These are phyloP conservation scores for Phytophthora nicotianae DNA, from an alignment of 352 stramenopile genomes.

Conservation along the genomic window DNA sequence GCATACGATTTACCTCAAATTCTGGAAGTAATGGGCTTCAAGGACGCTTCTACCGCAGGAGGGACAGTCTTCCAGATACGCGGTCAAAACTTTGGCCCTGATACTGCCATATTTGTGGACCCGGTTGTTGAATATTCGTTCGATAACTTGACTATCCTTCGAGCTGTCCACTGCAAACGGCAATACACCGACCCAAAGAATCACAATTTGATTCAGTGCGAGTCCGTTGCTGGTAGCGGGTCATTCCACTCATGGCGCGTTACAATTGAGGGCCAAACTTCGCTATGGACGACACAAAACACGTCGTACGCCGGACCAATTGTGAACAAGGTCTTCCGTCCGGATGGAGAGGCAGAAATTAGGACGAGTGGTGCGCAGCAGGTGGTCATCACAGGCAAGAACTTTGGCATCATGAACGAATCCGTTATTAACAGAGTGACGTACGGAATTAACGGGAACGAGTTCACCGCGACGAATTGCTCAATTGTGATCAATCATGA, in stretches of 20 bases:
- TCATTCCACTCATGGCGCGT: slow-evolving; percentile 53
- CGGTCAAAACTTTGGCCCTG: slow-evolving; percentile 57
- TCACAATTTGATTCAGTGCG: slow-evolving; percentile 59
- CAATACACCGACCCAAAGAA: slow-evolving; percentile 43
- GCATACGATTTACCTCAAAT: slow-evolving; percentile 46
- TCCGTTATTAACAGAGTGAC: slow-evolving; percentile 48
- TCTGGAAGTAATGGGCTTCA: slow-evolving; percentile 48
- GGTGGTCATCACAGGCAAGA: slow-evolving; percentile 63
- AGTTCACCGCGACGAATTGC: slow-evolving; percentile 47
- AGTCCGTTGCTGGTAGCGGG: slow-evolving; percentile 52
- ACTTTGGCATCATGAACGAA: slow-evolving; percentile 48
- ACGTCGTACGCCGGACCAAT: slow-evolving; percentile 64
- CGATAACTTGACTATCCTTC: slow-evolving; percentile 37
- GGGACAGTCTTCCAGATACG: slow-evolving; percentile 54
- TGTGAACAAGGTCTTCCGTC: slow-evolving; percentile 57
- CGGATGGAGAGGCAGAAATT: slow-evolving; percentile 49
- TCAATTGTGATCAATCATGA: slow-evolving; percentile 57
- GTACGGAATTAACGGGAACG: slow-evolving; percentile 54
- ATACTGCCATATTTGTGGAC: slow-evolving; percentile 48
- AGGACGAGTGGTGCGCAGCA: slow-evolving; percentile 55
- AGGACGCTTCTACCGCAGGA: slow-evolving; percentile 47
- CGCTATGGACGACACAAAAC: slow-evolving; percentile 36
- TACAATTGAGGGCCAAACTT: slow-evolving; percentile 44
- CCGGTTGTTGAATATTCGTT: slow-evolving; percentile 60
- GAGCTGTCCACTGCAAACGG: slow-evolving; percentile 58